phyloP scores from a whole-genome alignment of 106 monocot genomes.

The Dactylorhiza incarnata region DNA sequence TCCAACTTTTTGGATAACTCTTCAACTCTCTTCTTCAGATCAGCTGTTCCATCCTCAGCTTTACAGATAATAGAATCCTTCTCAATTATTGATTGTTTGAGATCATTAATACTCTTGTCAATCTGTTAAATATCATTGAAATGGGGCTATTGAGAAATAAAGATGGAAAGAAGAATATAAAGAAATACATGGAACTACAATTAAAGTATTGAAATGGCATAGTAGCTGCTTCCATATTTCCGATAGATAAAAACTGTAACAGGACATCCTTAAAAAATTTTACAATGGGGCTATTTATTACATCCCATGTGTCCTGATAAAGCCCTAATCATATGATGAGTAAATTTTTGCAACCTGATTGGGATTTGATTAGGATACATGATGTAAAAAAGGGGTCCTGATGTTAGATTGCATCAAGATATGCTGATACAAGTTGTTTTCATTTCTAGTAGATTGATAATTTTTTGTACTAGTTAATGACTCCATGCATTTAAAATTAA shows the following conservation, averaged over 20 bases:
- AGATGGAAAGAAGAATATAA: not conserved
- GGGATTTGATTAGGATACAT: too few species aligned
- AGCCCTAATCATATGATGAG: too few species aligned
- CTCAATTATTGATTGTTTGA: slow-evolving; percentile 63
- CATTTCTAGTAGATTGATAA: not conserved
- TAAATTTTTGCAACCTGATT: too few species aligned
- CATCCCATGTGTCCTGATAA: too few species aligned
- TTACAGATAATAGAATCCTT: slow-evolving; percentile 58
- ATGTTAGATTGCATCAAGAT: too few species aligned
- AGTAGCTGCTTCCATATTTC: not conserved
- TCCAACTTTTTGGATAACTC: slow-evolving; percentile 66
- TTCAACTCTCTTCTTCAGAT: slow-evolving; percentile 61
- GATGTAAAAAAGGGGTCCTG: too few species aligned
- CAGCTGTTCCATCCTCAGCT: slow-evolving; percentile 66
- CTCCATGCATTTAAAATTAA: not conserved
- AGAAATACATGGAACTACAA: not conserved
- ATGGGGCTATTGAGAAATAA: not conserved
- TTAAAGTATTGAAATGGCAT: not conserved
- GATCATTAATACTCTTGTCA: slow-evolving; percentile 59
- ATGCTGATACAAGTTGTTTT: too few species aligned
- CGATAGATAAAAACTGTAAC: too few species aligned
- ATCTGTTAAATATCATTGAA: slow-evolving; percentile 29
- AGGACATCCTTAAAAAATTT: too few species aligned
- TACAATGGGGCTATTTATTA: too few species aligned
- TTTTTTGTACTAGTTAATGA: not conserved